Conservation (phyloP, 2,329 filamentous ascomycete species). For the Venturiaceae sp. region DNA sequence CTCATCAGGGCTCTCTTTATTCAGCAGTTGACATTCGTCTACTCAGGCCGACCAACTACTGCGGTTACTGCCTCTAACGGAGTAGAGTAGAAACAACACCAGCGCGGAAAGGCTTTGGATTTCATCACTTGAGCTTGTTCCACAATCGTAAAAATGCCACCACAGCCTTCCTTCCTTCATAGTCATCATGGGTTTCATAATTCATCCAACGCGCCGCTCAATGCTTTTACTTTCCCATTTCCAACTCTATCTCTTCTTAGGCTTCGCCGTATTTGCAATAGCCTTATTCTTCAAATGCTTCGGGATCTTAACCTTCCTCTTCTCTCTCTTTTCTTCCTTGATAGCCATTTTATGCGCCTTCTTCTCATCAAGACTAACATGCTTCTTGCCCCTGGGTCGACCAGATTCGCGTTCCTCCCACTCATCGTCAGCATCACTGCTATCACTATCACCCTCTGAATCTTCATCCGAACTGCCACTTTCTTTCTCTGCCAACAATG, state of each 20-base stretch:
- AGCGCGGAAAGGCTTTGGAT: neutral
- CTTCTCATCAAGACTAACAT: slow-evolving; percentile 84
- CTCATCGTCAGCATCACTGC: slow-evolving; percentile 36
- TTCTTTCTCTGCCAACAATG: slow-evolving; percentile 63
- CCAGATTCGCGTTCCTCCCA: slow-evolving; percentile 49
- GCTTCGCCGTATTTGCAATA: slow-evolving; percentile 34
- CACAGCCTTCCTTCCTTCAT: neutral
- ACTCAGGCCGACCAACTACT: neutral
- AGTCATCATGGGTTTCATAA: neutral
- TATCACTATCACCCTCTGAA: slow-evolving; percentile 25
- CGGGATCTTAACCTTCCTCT: slow-evolving; percentile 89
- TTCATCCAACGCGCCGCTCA: neutral
- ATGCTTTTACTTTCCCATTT: neutral
- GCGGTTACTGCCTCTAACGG: neutral
- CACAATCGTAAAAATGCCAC: neutral
- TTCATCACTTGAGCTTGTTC: neutral
- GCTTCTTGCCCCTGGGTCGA: slow-evolving; percentile 67
- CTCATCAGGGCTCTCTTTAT: slow-evolving; percentile 9
- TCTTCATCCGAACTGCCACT: slow-evolving; percentile 39
- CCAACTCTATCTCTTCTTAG: neutral
- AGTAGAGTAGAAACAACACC: neutral
- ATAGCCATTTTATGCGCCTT: slow-evolving; percentile 81
- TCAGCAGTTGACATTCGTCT: neutral
- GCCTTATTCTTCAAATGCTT: slow-evolving; percentile 93
- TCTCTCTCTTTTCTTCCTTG: slow-evolving; percentile 92